Evolutionary conservation across 371 early-diverging fungal genomes (phyloP).

Genomic region (Actinomucor elegans): DNA sequence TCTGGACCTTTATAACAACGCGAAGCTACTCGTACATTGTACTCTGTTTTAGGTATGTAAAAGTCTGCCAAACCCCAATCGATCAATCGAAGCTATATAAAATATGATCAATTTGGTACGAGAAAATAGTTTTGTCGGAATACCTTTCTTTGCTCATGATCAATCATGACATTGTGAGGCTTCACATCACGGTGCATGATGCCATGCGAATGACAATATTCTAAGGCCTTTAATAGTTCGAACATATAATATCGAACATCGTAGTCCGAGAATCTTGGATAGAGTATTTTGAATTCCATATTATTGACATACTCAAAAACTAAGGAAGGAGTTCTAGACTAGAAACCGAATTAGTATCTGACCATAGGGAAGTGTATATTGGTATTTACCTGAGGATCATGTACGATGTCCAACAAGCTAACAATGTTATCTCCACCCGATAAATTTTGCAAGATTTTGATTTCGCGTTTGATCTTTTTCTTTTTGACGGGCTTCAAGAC

Average conservation of each 20-base stretch:
- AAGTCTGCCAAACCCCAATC: constrained; percentile 99
- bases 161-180: constrained; percentile 99
- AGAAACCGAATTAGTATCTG: not conserved
- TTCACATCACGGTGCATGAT: constrained; percentile 99
- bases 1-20: constrained; percentile 99
- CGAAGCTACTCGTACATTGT: constrained; percentile 99
- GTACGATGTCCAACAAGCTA: constrained; percentile 92
- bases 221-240: constrained; percentile 95
- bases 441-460: constrained; percentile 97
- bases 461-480: constrained; percentile 99
- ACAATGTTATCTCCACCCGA: constrained; percentile 96
- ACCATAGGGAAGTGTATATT: too few species aligned
- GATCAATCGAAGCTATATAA: constrained; percentile 84
- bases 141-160: constrained; percentile 90
- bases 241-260: constrained; percentile 96
- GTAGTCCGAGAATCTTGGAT: constrained; percentile 81
- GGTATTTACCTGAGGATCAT: constrained; percentile 82
- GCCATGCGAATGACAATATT: constrained; percentile 97
- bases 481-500: constrained; percentile 99
- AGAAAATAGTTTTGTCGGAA: not conserved
- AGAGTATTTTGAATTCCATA: constrained; percentile 72
- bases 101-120: not conserved
- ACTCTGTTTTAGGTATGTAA: constrained; percentile 96
- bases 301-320: constrained; percentile 96
- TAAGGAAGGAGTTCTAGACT: constrained; percentile 92